These are phyloP conservation scores for Cryptosporidium tyzzeri DNA, from an alignment of 169 alveolate genomes.

Conservation along the genomic window DNA sequence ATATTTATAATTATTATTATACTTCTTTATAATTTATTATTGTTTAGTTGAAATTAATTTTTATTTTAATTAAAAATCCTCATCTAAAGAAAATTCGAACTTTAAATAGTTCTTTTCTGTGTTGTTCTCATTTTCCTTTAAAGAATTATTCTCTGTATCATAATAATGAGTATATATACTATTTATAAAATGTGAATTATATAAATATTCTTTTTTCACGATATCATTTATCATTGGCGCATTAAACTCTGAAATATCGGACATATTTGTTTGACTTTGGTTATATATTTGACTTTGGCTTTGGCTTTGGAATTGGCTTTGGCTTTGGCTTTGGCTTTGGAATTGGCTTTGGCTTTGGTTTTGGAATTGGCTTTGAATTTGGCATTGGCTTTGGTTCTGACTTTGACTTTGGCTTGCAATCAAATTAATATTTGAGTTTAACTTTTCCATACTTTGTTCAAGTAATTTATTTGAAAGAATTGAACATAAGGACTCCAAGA, in stretches of 20 bases:
- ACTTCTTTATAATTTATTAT: neutral
- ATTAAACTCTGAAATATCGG: neutral
- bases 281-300: neutral
- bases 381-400: too few relatives aligned
- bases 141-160: neutral
- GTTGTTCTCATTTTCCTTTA: neutral
- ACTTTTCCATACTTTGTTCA: slow-evolving; percentile 23
- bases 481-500: slow-evolving; percentile 31
- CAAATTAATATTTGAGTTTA: slow-evolving; percentile 37
- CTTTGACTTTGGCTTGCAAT: slow-evolving; percentile 2
- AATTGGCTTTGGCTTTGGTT: too few relatives aligned
- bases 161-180: neutral
- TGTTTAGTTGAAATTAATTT: neutral
- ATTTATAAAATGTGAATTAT: neutral
- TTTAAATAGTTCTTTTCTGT: neutral
- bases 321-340: too few relatives aligned
- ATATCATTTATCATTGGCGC: neutral
- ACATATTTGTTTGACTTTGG: slow-evolving; percentile 7
- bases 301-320: too few relatives aligned
- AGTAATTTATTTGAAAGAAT: slow-evolving; percentile 25
- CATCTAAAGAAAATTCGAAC: slow-evolving; percentile 42
- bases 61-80: slow-evolving; percentile 43
- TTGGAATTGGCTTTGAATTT: too few relatives aligned
- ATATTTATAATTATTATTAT: neutral
- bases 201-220: neutral